Evolutionary conservation across 768 basidiomycete species (phyloP).

Genomic region (Harrya chromipes): DNA sequence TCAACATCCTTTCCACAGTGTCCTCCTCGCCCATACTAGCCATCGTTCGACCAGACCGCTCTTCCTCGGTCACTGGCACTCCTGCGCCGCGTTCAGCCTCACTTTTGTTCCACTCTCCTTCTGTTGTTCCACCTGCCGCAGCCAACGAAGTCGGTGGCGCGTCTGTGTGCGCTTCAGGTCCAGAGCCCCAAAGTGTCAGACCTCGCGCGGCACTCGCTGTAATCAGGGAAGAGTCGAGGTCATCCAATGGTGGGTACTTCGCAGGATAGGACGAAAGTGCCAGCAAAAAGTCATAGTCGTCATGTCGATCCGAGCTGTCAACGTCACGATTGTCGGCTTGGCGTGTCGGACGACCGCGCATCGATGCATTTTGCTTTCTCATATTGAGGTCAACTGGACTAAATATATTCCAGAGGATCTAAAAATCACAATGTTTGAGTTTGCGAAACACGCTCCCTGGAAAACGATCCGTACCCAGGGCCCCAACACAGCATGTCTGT

Average conservation of each 20-base stretch:
- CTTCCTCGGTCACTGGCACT: not conserved
- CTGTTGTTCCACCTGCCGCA: too few species aligned
- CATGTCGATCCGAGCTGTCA: slow-evolving; percentile 22
- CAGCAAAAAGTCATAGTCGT: slow-evolving; percentile 53
- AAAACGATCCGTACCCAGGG: slow-evolving; percentile 46
- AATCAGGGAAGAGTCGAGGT: slow-evolving; percentile 47
- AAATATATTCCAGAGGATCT: slow-evolving; percentile 48
- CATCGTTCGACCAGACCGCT: not conserved
- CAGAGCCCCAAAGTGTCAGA: slow-evolving; percentile 45
- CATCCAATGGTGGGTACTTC: slow-evolving; percentile 39
- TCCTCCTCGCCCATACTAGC: slow-evolving; percentile 19
- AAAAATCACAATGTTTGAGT: not conserved
- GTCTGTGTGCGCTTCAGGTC: not conserved
- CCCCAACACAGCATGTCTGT: slow-evolving; percentile 49
- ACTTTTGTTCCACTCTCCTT: too few species aligned
- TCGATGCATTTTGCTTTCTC: slow-evolving; percentile 44
- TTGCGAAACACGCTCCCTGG: not conserved
- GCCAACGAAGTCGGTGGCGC: not conserved
- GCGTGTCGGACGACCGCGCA: slow-evolving; percentile 31
- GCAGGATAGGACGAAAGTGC: slow-evolving; percentile 41
- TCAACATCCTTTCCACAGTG: slow-evolving; percentile 20
- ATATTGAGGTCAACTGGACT: slow-evolving; percentile 34
- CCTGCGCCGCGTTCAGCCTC: too few species aligned
- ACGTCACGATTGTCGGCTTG: slow-evolving; percentile 13
- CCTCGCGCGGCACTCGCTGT: slow-evolving; percentile 48